Evolutionary conservation across 306 rosid species (phyloP).

Genomic region (Acacia acuminata): DNA sequence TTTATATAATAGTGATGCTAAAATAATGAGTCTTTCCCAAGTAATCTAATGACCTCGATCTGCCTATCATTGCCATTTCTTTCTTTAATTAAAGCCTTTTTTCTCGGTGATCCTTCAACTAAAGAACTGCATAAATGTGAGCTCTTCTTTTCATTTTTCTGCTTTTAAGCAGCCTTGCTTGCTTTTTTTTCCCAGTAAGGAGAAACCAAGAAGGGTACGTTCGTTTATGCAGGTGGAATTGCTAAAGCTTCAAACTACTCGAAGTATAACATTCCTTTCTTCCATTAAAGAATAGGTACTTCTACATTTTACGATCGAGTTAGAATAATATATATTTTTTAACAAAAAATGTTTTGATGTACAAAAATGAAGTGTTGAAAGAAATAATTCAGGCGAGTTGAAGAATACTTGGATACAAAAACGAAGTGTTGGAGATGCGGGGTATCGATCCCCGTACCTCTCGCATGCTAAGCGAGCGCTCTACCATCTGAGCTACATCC

Average conservation of each 20-base stretch:
- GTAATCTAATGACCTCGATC: neutral
- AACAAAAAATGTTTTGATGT: too few species aligned
- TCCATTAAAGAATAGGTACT: constrained; percentile 12
- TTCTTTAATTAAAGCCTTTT: constrained; percentile 26
- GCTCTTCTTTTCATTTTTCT: constrained; percentile 2
- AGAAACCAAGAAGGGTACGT: neutral
- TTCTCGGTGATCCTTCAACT: constrained; percentile 26
- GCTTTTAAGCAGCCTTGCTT: neutral
- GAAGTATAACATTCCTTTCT: constrained; percentile 20
- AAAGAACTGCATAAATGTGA: constrained; percentile 14
- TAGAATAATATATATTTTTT: neutral
- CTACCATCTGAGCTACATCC: constrained; percentile 86
- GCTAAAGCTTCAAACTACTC: neutral
- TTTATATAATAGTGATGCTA: neutral
- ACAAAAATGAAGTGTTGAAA: too few species aligned
- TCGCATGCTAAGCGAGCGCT: constrained; percentile 86
- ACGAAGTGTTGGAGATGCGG: constrained; percentile 60
- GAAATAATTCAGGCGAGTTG: too few species aligned
- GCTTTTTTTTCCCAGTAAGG: neutral
- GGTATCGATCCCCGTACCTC: constrained; percentile 78
- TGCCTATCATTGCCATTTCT: neutral
- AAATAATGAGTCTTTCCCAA: constrained; percentile 18
- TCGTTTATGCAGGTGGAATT: neutral
- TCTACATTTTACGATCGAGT: neutral
- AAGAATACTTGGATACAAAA: too few species aligned